These are phyloP conservation scores for Pisolithus microcarpus DNA, from an alignment of 768 basidiomycete species.

Conservation along the genomic window DNA sequence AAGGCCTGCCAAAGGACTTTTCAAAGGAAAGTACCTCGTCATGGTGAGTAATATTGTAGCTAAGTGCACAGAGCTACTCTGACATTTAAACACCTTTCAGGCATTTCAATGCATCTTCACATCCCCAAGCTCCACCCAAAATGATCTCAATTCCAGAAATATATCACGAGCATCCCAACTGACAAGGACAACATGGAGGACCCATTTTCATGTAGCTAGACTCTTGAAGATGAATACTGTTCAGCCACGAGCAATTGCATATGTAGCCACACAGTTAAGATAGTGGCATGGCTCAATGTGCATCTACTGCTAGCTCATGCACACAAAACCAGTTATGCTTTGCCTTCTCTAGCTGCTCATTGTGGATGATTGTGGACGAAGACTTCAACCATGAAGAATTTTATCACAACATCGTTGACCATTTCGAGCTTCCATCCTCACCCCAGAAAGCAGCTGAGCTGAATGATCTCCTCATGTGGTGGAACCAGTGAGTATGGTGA, in stretches of 20 bases:
- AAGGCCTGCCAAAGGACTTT: not conserved
- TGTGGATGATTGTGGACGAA: slow-evolving; percentile 4
- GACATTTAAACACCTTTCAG: slow-evolving; percentile 4
- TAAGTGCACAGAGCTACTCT: no score
- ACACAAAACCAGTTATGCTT: slow-evolving; percentile 9
- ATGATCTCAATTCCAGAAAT: slow-evolving; percentile 1
- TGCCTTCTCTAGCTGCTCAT: slow-evolving; percentile 3
- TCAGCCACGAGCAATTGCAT: slow-evolving; percentile 17
- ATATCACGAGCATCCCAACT: not conserved
- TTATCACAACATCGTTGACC: slow-evolving; percentile 12
- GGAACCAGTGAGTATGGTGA: slow-evolving; percentile 6
- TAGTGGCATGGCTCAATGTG: not conserved
- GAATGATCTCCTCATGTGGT: slow-evolving; percentile 6
- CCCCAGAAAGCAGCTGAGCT: not conserved
- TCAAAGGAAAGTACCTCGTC: slow-evolving; percentile 1
- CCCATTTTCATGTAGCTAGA: slow-evolving; percentile 5
- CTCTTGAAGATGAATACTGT: slow-evolving; percentile 8
- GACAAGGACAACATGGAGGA: not conserved
- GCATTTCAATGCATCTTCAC: slow-evolving; percentile 15
- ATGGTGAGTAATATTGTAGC: not conserved
- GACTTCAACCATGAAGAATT: slow-evolving; percentile 8
- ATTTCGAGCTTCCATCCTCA: slow-evolving; percentile 6
- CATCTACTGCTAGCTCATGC: not conserved
- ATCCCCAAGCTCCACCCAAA: slow-evolving; percentile 11
- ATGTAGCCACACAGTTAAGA: slow-evolving; percentile 20